Evolutionary conservation across 2,329 filamentous ascomycete genomes (phyloP), one percentile per base, ranked within the genome.

Genomic region (Aspergillus costaricaensis): DNA sequence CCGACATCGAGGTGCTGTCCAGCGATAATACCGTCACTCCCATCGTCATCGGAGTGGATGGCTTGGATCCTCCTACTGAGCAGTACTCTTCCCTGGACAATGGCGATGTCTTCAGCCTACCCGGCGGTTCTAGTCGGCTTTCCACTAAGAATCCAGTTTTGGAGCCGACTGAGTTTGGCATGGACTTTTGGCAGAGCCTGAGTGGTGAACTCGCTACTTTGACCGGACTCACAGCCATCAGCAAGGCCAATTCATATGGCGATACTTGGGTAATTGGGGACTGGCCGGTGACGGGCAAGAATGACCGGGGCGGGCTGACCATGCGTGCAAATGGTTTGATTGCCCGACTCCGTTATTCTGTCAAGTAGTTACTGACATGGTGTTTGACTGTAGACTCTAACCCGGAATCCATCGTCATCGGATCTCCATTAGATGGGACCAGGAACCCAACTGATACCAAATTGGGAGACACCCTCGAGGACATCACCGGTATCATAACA

Each of bases 131-230:
- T 41, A 83, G 78, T 62, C 81, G 82, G 65, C 70, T 91, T 41
- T 88, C 86, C 2, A 77, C 73, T 5, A 77, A 71, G 36, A 91
- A 91, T 70, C 88, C 88, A 0, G 76, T 77, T 14, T 80, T 91
- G 41, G 73, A 88, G 62, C 88, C 88, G 2, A 76, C 77, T 21
- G 75, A 78, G 44, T 91, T 87, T 68, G 89, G 88, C 2, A 78
- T 91, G 30, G 89, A 91, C 72, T 91, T 91, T 70, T 91, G 88
- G 89, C 86, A 91, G 80, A 87, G 84, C 63, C 75, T 91, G 60
- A 80, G 79, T 57, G 89, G 88, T 27, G 87, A 91, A 74, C 79
- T 90, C 7, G 88, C 91, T 14, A 89, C 85, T 0, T 77, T 91
- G 50, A 80, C 80, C 65, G 80, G 76, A 49, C 83, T 86, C 1